Base-by-base conservation (phyloP, 2,329 filamentous ascomycete species). In the Monilinia polystroma region DNA sequence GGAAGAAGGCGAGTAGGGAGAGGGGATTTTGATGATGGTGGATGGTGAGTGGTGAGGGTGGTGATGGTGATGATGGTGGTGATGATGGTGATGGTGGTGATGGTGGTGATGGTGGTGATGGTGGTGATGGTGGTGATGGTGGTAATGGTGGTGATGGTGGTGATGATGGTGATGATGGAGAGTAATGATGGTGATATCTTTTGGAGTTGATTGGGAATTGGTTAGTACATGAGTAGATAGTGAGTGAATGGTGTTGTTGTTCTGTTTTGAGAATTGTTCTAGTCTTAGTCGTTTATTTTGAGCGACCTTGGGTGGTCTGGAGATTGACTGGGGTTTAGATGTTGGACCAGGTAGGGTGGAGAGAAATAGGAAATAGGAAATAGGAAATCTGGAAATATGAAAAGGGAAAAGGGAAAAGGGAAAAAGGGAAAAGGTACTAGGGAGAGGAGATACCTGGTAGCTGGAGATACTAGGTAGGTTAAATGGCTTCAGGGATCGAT, bases 261-360 rank as follows among this genome's bases (percentile, higher is more conserved):
- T 60, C 58, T 60, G 58, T 38, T 51, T 60, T 26, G 49, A 52
- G 49, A 52, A 52, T 26, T 52, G 49, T 29, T 52, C 23, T 52
- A 52, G 49, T 52, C 49, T 23, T 51, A 35, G 32, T 35, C 7
- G 32, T 23, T 51, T 23, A 20, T 47, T 23, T 51, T 51, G 47
- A n/a, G 47, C 6, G 32, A 5, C 32, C 32, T 51, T n/a, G 10
- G 8, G 7, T 20, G 8, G 45, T 47, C 45, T 47, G 20, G 47
- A n/a, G 47, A 7, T 35, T 35, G 32, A 35, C 32, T 35, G 47
- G 47, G n/a, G n/a, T 49, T 29, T 29, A 14, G 26, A 53, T 7
- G 5, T 35, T 32, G n/a, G 11, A 14, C 26, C n/a, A 14, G 47
- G n/a, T 58, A 18, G 38, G 23, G 23, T 35, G 55, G 26, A 23